phyloP scores from a whole-genome alignment of 208 protist genomes.

The Cochliopodium minus region DNA sequence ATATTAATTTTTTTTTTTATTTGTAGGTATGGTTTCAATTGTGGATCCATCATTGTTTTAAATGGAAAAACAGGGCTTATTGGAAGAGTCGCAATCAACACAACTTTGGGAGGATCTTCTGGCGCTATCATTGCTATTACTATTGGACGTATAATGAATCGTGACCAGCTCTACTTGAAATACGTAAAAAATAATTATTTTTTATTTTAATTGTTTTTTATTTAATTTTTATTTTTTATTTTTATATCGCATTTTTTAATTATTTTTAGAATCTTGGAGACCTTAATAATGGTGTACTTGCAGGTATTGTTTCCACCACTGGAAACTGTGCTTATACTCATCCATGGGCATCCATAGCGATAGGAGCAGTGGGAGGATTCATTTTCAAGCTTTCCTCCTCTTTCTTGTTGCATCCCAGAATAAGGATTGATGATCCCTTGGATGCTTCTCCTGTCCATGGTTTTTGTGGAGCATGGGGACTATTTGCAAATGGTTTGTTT shows the following conservation, averaged over 20 bases:
- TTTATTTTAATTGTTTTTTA: not conserved
- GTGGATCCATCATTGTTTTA: not conserved
- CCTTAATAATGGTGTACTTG: slow-evolving; percentile 20
- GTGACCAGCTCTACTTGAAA: not conserved
- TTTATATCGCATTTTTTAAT: not conserved
- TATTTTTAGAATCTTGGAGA: not conserved
- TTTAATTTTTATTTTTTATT: not conserved
- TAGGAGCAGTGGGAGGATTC: slow-evolving; percentile 15
- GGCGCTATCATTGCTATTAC: not conserved
- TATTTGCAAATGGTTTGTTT: too few relatives aligned
- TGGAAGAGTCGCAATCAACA: not conserved
- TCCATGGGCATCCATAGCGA: slow-evolving; percentile 15
- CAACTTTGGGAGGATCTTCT: not conserved
- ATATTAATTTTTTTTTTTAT: too few relatives aligned
- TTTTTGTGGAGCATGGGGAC: too few relatives aligned
- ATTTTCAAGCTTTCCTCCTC: too few relatives aligned
- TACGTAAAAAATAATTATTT: not conserved
- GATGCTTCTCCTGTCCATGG: too few relatives aligned
- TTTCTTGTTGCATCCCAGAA: too few relatives aligned
- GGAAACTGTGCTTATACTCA: slow-evolving; percentile 14
- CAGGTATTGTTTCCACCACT: slow-evolving; percentile 21
- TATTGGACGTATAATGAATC: not conserved
- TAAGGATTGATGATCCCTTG: too few relatives aligned
- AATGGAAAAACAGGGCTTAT: not conserved
- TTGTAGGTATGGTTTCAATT: not conserved